These are phyloP conservation scores for Penicillium subrubescens DNA, from an alignment of 495 filamentous ascomycete genomes.

Conservation along the genomic window DNA sequence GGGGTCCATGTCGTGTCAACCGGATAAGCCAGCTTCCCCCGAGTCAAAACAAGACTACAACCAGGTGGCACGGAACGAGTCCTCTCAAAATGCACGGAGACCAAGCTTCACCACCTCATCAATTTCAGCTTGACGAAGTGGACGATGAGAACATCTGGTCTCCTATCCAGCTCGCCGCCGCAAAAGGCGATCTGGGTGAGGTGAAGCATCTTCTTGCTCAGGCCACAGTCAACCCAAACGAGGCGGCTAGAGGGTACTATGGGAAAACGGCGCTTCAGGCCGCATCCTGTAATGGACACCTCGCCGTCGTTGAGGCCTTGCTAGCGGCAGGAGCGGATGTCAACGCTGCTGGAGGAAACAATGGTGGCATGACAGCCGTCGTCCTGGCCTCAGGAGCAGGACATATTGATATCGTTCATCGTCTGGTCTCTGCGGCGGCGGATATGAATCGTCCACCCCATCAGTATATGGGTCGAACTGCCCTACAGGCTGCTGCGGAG, in stretches of 20 bases:
- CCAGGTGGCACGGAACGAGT: background rate
- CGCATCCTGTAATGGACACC: slow-evolving; percentile 12
- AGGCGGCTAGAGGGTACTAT: slow-evolving; percentile 12
- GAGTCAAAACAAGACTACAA: background rate
- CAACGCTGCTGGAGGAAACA: slow-evolving; percentile 20
- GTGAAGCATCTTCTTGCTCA: slow-evolving; percentile 15
- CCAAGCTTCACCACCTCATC: background rate
- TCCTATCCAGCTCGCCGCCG: slow-evolving; percentile 11
- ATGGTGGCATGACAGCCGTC: slow-evolving; percentile 13
- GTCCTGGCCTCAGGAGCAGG: slow-evolving; percentile 6
- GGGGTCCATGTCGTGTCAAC: background rate
- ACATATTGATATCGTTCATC: slow-evolving; percentile 9
- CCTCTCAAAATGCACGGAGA: background rate
- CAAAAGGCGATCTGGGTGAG: background rate
- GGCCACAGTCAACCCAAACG: slow-evolving; percentile 3
- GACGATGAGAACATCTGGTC: slow-evolving; percentile 9
- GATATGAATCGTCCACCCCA: slow-evolving; percentile 13
- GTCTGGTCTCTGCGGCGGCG: slow-evolving; percentile 11
- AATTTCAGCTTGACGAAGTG: slow-evolving; percentile 1
- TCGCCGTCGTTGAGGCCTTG: slow-evolving; percentile 6
- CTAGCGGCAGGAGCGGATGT: slow-evolving; percentile 24
- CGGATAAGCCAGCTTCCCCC: slow-evolving; percentile 1
- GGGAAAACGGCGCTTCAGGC: slow-evolving; percentile 19
- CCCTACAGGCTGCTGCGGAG: slow-evolving; percentile 34
- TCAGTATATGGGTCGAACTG: slow-evolving; percentile 15